Base-by-base conservation (phyloP, 164 flowering plant species). In the Aristolochia californica region DNA sequence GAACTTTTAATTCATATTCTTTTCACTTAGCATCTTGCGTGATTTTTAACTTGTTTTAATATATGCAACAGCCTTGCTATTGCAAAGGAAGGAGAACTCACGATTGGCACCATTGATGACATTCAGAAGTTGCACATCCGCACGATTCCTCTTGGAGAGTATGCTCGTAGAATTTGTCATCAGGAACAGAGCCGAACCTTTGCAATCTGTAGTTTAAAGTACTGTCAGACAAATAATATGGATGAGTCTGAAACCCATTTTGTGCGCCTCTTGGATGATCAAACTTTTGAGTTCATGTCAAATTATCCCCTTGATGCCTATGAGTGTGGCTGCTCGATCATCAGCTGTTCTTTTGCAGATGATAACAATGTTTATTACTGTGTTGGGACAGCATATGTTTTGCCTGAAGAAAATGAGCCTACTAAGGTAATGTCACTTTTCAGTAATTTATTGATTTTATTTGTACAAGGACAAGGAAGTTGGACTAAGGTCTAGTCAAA, bases 61-160 rank as follows among this genome's bases (percentile, higher is more conserved):
- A 34, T 34, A 5, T 34, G 40, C 7, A 30, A 61, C 91, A 93
- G 99, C 74, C 96, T 93, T 69, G 97, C 99, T 3, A 87, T 93
- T 70, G 99, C 99, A 45, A 93, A 85, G 70, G 99, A 93, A 80
- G 99, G 95, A 43, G 97, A 93, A 62, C 91, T 93, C 62, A 82
- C 97, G 20, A 93, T 93, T 64, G 98, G 98, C 50, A 88, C 95
- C 25, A 93, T 93, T 56, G 98, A 93, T 77, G 97, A 93, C 66
- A 93, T 93, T 60, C 97, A 93, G 66, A 93, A 89, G 79, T 97
- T 93, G 68, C 99, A 93, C 64, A 93, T 93, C 48, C 99, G 99
- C 30, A 75, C 97, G 5, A 84, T 93, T 62, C 97, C 96, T 7
- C 87, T 93, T 38, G 99, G 99, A 24, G 97, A 93, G 71, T 91